A percentile compares a stretch with the other conserved stretches of the same genome.
These are phyloP conservation scores for Diaporthe australafricana DNA, from an alignment of 2,329 filamentous ascomycete genomes.

Conservation along the genomic window DNA sequence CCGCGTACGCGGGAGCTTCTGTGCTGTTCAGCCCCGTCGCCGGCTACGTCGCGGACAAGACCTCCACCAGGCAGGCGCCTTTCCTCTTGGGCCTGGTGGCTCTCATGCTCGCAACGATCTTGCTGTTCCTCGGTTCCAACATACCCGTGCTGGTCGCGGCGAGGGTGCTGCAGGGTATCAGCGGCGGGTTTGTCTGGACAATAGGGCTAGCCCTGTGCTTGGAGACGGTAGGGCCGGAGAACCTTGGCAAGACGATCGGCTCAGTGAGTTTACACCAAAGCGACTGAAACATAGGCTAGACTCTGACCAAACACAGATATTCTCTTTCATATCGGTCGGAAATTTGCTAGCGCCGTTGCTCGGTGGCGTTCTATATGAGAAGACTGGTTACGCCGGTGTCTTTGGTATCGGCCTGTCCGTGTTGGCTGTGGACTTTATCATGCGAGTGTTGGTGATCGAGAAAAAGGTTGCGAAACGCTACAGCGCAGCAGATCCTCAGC, in stretches of 20 bases:
- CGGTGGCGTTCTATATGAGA: constrained; percentile 70
- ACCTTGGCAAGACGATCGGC: constrained; percentile 71
- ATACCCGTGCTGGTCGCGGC: constrained; percentile 62
- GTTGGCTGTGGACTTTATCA: constrained; percentile 67
- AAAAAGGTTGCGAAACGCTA: constrained; percentile 66
- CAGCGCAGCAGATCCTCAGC: constrained; percentile 37
- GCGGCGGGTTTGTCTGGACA: constrained; percentile 69
- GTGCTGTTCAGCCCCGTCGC: constrained; percentile 62
- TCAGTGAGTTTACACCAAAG: constrained; percentile 51
- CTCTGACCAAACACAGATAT: constrained; percentile 53
- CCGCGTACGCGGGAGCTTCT: constrained; percentile 64
- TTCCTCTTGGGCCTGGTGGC: constrained; percentile 67
- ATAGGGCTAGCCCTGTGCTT: constrained; percentile 68
- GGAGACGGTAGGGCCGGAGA: constrained; percentile 66
- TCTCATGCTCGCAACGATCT: constrained; percentile 63
- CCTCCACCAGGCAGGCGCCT: constrained; percentile 64
- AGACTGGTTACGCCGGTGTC: constrained; percentile 68
- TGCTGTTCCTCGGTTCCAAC: constrained; percentile 63
- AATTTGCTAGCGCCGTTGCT: constrained; percentile 67
- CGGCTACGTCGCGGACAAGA: constrained; percentile 66
- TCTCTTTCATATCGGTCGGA: constrained; percentile 69
- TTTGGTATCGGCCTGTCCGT: constrained; percentile 67
- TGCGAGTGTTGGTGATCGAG: constrained; percentile 72
- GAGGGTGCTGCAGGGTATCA: constrained; percentile 67
- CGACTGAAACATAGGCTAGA: not conserved